Evolutionary conservation across 331 rosid species (phyloP).

Genomic region (Rhamnella rubrinervis): DNA sequence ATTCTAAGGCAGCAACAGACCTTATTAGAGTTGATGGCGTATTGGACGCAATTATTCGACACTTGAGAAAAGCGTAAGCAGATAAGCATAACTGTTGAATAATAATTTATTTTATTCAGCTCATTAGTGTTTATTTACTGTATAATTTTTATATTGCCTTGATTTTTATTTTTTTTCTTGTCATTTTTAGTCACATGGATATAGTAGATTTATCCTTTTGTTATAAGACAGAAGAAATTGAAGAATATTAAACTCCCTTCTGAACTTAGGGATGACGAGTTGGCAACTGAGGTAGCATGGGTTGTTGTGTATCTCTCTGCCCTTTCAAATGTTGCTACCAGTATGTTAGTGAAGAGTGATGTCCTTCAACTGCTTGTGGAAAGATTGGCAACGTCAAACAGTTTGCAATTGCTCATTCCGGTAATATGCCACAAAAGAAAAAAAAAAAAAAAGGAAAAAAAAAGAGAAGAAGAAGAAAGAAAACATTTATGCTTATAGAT

Average conservation of each 20-base stretch:
- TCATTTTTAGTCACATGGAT: neutral
- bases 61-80: slow-evolving; percentile 84
- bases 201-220: neutral
- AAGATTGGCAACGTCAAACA: slow-evolving; percentile 72
- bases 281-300: slow-evolving; percentile 97
- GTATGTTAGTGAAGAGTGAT: slow-evolving; percentile 72
- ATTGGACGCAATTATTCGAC: slow-evolving; percentile 79
- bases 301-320: slow-evolving; percentile 94
- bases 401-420: slow-evolving; percentile 85
- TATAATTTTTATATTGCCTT: neutral
- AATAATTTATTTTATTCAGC: slow-evolving; percentile 15
- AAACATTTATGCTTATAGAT: neutral
- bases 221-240: slow-evolving; percentile 5
- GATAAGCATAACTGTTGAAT: slow-evolving; percentile 8
- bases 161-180: neutral
- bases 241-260: slow-evolving; percentile 19
- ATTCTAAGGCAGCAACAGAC: slow-evolving; percentile 76
- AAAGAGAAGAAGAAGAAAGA: neutral
- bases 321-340: slow-evolving; percentile 79
- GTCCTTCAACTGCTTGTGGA: slow-evolving; percentile 77
- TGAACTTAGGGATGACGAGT: slow-evolving; percentile 80
- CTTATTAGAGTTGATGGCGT: slow-evolving; percentile 82
- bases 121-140: neutral
- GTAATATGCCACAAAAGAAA: slow-evolving; percentile 33
- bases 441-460: neutral